phyloP scores from a whole-genome alignment of 1,139 yeast genomes.

The Wickerhamiella infanticola region DNA sequence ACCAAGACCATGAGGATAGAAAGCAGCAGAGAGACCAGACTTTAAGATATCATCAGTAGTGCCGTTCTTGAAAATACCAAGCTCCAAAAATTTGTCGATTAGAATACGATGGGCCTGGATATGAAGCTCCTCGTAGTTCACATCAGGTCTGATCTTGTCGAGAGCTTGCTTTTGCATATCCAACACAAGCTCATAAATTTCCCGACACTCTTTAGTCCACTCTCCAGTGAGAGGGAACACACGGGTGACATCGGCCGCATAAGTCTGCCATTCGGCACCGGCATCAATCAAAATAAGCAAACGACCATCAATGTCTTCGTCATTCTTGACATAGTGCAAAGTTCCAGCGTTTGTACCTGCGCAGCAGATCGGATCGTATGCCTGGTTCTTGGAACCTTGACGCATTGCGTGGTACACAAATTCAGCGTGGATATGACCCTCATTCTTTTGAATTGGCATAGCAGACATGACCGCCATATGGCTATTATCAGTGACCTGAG shows the following conservation, averaged over 20 bases:
- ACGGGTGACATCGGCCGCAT: constrained; percentile 88
- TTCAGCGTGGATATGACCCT: constrained; percentile 89
- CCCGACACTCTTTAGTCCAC: constrained; percentile 77
- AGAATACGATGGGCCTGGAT: constrained; percentile 61
- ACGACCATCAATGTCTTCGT: constrained; percentile 41
- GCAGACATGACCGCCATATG: constrained; percentile 91
- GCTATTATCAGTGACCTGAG: constrained; percentile 71
- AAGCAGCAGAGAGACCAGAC: constrained; percentile 56
- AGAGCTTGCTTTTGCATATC: constrained; percentile 70
- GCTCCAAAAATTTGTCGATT: constrained; percentile 49
- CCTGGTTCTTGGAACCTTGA: constrained; percentile 78
- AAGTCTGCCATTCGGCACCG: constrained; percentile 92
- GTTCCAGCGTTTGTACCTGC: constrained; percentile 87
- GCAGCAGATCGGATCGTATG: constrained; percentile 93
- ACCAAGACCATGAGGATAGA: constrained; percentile 92
- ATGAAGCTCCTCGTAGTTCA: constrained; percentile 73
- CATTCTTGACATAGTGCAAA: constrained; percentile 77
- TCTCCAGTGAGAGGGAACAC: constrained; percentile 86
- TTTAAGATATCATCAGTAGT: constrained; percentile 50
- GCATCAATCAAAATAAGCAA: constrained; percentile 78
- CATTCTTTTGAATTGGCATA: constrained; percentile 69
- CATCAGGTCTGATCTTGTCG: constrained; percentile 64
- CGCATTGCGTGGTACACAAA: constrained; percentile 85
- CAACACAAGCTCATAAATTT: constrained; percentile 63
- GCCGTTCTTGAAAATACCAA: constrained; percentile 65